phyloP scores from a whole-genome alignment of 495 filamentous ascomycete genomes.

The Neurospora tetrasperma region DNA sequence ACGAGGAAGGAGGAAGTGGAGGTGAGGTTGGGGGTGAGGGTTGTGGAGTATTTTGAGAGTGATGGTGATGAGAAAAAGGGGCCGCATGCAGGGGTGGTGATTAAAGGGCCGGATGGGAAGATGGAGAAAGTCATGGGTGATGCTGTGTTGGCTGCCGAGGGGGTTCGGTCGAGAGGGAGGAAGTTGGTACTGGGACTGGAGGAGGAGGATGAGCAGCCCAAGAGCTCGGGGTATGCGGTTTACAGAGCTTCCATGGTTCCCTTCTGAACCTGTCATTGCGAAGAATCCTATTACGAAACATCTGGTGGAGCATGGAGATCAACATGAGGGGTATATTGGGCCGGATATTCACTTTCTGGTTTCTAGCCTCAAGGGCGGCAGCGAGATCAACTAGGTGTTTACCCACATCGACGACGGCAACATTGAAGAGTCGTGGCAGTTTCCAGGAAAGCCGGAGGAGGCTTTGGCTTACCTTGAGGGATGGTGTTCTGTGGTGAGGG shows the following conservation, averaged over 20 bases:
- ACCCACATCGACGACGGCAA: conserved; percentile 43
- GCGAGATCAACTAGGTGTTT: conserved; percentile 61
- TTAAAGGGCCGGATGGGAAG: conserved; percentile 7
- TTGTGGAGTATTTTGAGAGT: conserved; percentile 51
- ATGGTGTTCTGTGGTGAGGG: conserved; percentile 54
- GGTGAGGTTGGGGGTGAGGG: conserved; percentile 43
- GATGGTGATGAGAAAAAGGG: conserved; percentile 12
- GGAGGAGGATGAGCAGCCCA: conserved; percentile 53
- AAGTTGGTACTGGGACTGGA: conserved; percentile 54
- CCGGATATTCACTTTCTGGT: conserved; percentile 57
- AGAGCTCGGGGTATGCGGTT: conserved; percentile 49
- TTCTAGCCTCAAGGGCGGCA: conserved; percentile 49
- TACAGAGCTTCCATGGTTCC: conserved; percentile 52
- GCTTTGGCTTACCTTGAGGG: conserved; percentile 48
- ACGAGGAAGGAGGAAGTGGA: conserved; percentile 32
- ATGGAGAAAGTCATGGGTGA: conserved; percentile 43
- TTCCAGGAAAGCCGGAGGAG: conserved; percentile 49
- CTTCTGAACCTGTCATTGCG: conserved; percentile 43
- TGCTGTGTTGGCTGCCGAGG: conserved; percentile 54
- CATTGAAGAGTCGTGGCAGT: conserved; percentile 53
- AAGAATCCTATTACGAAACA: conserved; percentile 50
- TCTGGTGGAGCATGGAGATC: conserved; percentile 54
- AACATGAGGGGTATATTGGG: conserved; percentile 49
- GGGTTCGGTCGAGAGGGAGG: conserved; percentile 47
- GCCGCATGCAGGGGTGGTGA: conserved; percentile 43